Conservation (phyloP, 345 rosid genomes). For the Rhodamnia argentea region DNA sequence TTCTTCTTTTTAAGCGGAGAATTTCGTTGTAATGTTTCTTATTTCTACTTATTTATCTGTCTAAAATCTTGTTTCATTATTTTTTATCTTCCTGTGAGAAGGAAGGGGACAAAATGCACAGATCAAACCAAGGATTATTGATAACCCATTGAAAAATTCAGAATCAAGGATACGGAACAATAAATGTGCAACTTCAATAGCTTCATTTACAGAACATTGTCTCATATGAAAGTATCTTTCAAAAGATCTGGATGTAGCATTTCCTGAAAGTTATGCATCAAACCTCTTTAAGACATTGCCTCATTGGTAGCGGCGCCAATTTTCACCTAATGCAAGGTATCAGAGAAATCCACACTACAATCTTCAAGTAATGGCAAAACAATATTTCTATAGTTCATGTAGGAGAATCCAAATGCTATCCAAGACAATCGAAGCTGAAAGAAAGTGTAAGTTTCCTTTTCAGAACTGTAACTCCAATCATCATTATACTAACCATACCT, state of each 20-base stretch:
- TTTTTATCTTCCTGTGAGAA: not conserved
- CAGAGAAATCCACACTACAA: not conserved
- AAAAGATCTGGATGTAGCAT: not conserved
- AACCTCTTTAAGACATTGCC: not conserved
- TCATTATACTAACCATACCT: constrained; percentile 36
- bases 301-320: not conserved
- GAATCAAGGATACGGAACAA: not conserved
- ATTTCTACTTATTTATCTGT: not conserved
- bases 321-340: not conserved
- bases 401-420: not conserved
- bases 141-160: not conserved
- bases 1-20: not conserved
- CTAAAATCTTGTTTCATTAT: not conserved
- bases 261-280: not conserved
- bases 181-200: not conserved
- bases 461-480: not conserved
- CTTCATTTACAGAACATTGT: not conserved
- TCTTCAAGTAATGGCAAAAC: not conserved
- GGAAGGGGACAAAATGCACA: not conserved
- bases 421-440: not conserved
- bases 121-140: not conserved
- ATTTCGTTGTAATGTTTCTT: not conserved
- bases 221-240: not conserved
- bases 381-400: not conserved
- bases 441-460: not conserved